Evolutionary conservation across 352 stramenopile species (phyloP), one percentile per base, ranked within the genome.

Genomic region (Globisporangium megalacanthum): DNA sequence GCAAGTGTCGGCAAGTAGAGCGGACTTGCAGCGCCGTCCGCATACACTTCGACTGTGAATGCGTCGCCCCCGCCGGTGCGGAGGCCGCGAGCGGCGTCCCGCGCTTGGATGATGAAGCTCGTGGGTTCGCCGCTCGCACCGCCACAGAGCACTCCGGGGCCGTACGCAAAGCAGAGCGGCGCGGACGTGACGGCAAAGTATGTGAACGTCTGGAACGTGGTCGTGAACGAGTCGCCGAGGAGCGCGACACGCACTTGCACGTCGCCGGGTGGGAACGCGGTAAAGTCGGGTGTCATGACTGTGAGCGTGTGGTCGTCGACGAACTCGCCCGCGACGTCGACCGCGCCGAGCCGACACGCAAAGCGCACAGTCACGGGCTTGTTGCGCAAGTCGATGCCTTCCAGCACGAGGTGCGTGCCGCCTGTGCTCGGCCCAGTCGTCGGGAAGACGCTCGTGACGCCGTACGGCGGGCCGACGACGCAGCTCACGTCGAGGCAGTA

Each of bases 401-500:
- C 79, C 39, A 99, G 83, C 8, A 77, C 80, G 35, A 97, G 68
- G 47, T 70, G 22, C 4, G 91, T 97, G 6, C 78, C 86, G 47
- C 96, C 96, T 0, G 95, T 99, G 56, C 98, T 88, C 1, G 95
- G 92, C 15, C 95, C 96, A 51, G 85, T 97, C 41, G 83, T 71
- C 15, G 95, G 93, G 58, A 81, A 85, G 20, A 98, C 80, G 13
- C 72, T 66, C 9, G 87, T 94, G 64, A 99, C 96, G 10, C 91
- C 96, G 68, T 99, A 98, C 9, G 95, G 95, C 19, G 96, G 96
- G 0, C 96, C 96, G 4, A 99, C 95, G 22, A 98, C 88, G 44
- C 94, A 94, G 53, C 80, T 91, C 33, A 98, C 95, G 48, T 98
- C 91, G 33, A 98, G 92, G 10, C 83, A 74, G 60, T 84, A 93